Evolutionary conservation across 495 filamentous ascomycete species (phyloP).

Genomic region (Penicillium salamii): DNA sequence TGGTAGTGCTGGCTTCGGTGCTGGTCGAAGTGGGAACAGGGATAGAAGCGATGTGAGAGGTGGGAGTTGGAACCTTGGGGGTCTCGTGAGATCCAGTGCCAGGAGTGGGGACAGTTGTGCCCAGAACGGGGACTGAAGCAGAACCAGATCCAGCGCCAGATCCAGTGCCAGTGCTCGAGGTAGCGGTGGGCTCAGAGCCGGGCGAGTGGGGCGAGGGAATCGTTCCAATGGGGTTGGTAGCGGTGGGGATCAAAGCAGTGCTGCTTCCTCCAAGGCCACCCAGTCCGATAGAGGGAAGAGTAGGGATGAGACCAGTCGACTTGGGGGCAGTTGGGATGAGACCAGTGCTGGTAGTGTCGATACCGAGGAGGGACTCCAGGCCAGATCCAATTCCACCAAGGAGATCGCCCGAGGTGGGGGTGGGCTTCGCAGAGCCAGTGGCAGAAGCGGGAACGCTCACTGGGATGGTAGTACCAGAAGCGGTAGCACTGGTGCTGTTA

Average conservation of each 20-base stretch:
- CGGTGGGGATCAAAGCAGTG: constrained; percentile 23
- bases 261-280: constrained; percentile 29
- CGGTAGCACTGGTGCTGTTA: constrained; percentile 7
- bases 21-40: constrained; percentile 12
- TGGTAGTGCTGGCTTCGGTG: constrained; percentile 8
- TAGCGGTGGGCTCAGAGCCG: constrained; percentile 9
- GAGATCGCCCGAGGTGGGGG: constrained; percentile 8
- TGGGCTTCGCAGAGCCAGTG: constrained; percentile 14
- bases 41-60: constrained; percentile 18
- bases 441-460: constrained; percentile 26
- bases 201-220: constrained; percentile 19
- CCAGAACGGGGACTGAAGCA: constrained; percentile 4
- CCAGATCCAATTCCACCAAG: constrained; percentile 8
- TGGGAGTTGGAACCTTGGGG: constrained; percentile 13
- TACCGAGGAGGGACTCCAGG: constrained; percentile 6
- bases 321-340: constrained; percentile 15
- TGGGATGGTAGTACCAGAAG: constrained; percentile 16
- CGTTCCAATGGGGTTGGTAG: constrained; percentile 23
- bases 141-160: constrained; percentile 11
- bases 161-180: background rate
- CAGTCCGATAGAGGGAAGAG: constrained; percentile 10
- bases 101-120: constrained; percentile 17
- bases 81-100: constrained; percentile 6
- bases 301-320: constrained; percentile 17
- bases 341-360: constrained; percentile 4